These are phyloP conservation scores for Thermothielavioides terrestris DNA, from an alignment of 495 filamentous ascomycete species.

Conservation along the genomic window DNA sequence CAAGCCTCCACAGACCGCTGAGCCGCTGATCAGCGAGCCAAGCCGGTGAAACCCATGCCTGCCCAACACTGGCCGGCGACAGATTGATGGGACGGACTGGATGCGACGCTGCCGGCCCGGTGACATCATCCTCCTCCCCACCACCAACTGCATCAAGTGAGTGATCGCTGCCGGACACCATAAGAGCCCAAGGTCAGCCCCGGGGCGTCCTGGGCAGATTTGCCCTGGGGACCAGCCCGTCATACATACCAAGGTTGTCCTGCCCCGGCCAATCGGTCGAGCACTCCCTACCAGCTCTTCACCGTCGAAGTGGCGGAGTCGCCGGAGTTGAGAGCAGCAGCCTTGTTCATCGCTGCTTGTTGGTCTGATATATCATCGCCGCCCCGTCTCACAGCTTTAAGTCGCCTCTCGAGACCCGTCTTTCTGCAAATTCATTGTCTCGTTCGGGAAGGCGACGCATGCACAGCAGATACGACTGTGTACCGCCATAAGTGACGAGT, in stretches of 20 bases:
- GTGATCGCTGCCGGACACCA: not conserved
- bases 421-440: not conserved
- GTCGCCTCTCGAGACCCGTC: not conserved
- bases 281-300: not conserved
- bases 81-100: not conserved
- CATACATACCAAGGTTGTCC: not conserved
- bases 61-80: not conserved
- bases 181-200: not conserved
- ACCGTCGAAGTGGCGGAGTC: not conserved
- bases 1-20: too few species aligned
- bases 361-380: not conserved
- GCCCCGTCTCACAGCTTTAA: too few species aligned
- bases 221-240: not conserved
- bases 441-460: not conserved
- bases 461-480: not conserved
- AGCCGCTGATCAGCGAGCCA: too few species aligned
- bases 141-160: too few species aligned
- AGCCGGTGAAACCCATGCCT: too few species aligned
- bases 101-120: not conserved
- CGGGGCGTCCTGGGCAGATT: not conserved
- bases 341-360: not conserved
- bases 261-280: not conserved
- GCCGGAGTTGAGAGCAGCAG: too few species aligned
- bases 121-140: slow-evolving; percentile 8
- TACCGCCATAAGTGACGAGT: not conserved